Conservation (phyloP, 495 filamentous ascomycete species). For the Daldinia loculata region DNA sequence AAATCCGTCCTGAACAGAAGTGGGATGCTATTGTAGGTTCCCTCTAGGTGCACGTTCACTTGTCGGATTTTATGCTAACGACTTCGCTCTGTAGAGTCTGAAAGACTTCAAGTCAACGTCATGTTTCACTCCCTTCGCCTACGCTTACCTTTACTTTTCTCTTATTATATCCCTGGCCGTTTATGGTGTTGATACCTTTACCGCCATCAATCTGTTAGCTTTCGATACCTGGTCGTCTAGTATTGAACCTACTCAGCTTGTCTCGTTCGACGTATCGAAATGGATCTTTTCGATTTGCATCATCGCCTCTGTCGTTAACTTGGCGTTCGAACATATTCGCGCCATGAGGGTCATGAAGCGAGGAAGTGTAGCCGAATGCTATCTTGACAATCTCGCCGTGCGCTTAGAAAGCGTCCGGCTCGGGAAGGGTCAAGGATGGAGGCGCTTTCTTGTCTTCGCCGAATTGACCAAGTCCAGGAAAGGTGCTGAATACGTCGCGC, state of each 20-base stretch:
- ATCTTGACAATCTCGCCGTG: conserved; percentile 85
- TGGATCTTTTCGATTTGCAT: conserved; percentile 95
- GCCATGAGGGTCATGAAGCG: conserved; percentile 81
- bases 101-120: conserved; percentile 86
- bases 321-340: conserved; percentile 77
- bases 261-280: conserved; percentile 73
- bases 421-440: conserved; percentile 74
- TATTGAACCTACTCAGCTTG: conserved; percentile 52
- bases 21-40: conserved; percentile 91
- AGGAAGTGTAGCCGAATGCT: conserved; percentile 88
- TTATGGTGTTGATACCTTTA: conserved; percentile 91
- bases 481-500: conserved; percentile 86
- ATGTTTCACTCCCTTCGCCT: conserved; percentile 79
- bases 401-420: conserved; percentile 80
- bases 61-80: conserved; percentile 18
- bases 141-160: conserved; percentile 82
- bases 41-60: background rate
- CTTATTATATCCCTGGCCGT: conserved; percentile 81
- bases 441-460: conserved; percentile 89
- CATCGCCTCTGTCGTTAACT: conserved; percentile 80
- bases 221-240: conserved; percentile 75
- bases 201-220: conserved; percentile 85
- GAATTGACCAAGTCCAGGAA: conserved; percentile 92
- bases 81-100: conserved; percentile 69
- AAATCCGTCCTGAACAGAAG: conserved; percentile 80